Evolutionary conservation across 345 rosid species (phyloP).

Genomic region (Isatis tinctoria): DNA sequence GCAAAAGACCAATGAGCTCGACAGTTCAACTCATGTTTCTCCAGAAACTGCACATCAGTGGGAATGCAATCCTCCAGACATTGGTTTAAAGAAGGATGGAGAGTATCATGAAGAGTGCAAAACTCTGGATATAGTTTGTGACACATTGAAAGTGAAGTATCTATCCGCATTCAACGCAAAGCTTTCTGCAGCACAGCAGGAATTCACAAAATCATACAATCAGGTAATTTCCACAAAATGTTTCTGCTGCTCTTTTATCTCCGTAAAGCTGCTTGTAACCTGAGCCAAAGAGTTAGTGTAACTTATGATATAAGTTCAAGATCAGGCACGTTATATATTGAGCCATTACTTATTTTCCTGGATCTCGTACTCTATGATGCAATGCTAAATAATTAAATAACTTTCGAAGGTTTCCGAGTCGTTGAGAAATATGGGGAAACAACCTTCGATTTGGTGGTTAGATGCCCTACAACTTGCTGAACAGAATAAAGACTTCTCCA

Average conservation of each 20-base stretch:
- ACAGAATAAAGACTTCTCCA: constrained; percentile 52
- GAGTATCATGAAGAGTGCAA: constrained; percentile 34
- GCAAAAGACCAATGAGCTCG: constrained; percentile 35
- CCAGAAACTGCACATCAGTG: constrained; percentile 20
- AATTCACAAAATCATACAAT: constrained; percentile 56
- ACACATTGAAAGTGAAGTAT: constrained; percentile 65
- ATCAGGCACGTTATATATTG: not conserved
- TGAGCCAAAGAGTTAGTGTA: not conserved
- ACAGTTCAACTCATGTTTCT: constrained; percentile 28
- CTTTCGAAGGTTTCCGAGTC: constrained; percentile 59
- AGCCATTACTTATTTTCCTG: not conserved
- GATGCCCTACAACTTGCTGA: constrained; percentile 68
- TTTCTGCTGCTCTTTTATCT: not conserved
- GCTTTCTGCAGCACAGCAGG: constrained; percentile 64
- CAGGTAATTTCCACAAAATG: constrained; percentile 48
- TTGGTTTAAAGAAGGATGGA: constrained; percentile 29
- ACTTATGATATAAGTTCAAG: not conserved
- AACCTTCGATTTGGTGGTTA: constrained; percentile 74
- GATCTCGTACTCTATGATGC: not conserved
- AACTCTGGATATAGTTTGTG: constrained; percentile 48
- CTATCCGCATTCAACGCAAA: constrained; percentile 63
- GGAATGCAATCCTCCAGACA: constrained; percentile 22
- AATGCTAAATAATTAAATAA: constrained; percentile 11
- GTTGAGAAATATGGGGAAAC: constrained; percentile 39
- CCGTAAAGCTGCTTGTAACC: not conserved